Conservation (phyloP, 1,139 yeast species). For the Candida albicans region DNA sequence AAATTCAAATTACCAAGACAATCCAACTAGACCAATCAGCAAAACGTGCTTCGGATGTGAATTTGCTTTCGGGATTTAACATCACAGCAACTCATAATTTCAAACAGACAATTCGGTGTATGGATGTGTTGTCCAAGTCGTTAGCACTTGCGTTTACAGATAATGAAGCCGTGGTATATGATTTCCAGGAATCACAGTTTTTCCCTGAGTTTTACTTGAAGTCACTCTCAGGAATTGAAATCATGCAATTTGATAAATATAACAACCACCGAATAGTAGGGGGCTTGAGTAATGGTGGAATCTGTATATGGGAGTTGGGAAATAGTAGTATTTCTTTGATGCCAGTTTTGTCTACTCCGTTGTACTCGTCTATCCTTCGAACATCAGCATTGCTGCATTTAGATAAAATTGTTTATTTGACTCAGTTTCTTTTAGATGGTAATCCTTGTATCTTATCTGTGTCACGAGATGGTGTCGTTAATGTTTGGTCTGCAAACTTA, state of each 20-base stretch:
- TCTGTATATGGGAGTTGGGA: constrained; percentile 41
- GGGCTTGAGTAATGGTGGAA: constrained; percentile 37
- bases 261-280: constrained; percentile 33
- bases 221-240: constrained; percentile 42
- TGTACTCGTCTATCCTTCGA: constrained; percentile 3
- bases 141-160: constrained; percentile 37
- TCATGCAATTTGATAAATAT: constrained; percentile 38
- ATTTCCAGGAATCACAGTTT: constrained; percentile 14
- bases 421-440: constrained; percentile 23
- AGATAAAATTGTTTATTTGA: constrained; percentile 10
- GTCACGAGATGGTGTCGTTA: constrained; percentile 37
- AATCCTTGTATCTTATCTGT: constrained; percentile 31
- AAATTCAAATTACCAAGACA: constrained; percentile 10
- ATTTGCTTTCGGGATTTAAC: not conserved
- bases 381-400: constrained; percentile 7
- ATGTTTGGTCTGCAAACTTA: constrained; percentile 43
- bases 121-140: constrained; percentile 47
- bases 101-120: constrained; percentile 30
- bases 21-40: constrained; percentile 7
- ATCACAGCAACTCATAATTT: not conserved
- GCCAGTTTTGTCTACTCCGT: constrained; percentile 26
- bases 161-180: constrained; percentile 37
- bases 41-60: not conserved
- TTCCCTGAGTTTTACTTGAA: constrained; percentile 53
- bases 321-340: constrained; percentile 8